Evolutionary conservation across 2,329 filamentous ascomycete genomes (phyloP), one percentile per base, ranked within the genome.

Genomic region (Elsinoe batatas): DNA sequence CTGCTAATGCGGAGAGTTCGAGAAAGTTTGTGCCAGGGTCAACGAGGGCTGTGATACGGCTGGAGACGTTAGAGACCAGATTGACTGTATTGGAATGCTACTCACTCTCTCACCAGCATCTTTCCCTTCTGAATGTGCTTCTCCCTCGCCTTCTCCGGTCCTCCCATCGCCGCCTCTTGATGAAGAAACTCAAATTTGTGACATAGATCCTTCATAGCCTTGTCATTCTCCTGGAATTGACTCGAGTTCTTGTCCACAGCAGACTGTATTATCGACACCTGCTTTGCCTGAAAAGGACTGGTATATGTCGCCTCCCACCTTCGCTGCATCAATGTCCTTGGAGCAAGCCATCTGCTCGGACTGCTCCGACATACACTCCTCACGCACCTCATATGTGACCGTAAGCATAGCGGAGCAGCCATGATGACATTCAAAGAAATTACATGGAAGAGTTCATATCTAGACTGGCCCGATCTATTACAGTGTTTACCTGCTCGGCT

Each of bases 1-100:
- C 91, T 0, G 91, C 91, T 64, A 97, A 76, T n/a, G 90, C 82
- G 15, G 88, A 94, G n/a, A 98, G 77, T 72, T 98, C 91, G 59
- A 98, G 72, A 67, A 98, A 97, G 0, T 87, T 86, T 1, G 88
- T 91, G 3, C 91, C 91, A 0, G 88, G 86, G 67, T 98, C 91
- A 60, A 96, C 80, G 60, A 98, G 75, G 3, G 89, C 87, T 0
- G 89, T 87, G 54, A 98, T 82, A 33, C 91, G 84, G 70, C 64
- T 68, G 53, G n/a, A 12, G 1, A 3, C 3, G 17, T 47, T 7
- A 47, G 26, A 11, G 20, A 10, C 7, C 11, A 7, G 22, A 37
- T 17, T 1, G 2, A 1, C 7, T 11, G 15, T 1, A 40, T 46
- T 12, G 6, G 12, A 22, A 11, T 22, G 30, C 15, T 20, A 61